Base-by-base conservation (phyloP, 164 flowering plant genomes). In the Cinnamomum chago region DNA sequence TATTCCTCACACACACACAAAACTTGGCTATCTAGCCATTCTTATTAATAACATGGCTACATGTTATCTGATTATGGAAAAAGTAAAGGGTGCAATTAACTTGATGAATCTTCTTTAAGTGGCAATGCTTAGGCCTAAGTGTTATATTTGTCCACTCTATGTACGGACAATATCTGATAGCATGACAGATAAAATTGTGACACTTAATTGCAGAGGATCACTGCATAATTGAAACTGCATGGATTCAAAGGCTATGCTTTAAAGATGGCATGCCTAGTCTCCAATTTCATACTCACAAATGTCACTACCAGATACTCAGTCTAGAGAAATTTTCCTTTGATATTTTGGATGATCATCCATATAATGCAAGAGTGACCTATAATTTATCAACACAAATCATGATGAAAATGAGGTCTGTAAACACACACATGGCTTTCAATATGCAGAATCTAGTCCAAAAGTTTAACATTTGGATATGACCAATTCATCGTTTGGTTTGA, bases 371-470 rank as follows among this genome's bases (percentile, higher is more conserved):
- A 14, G 20, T 55, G 20, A 14, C 18, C n/a, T 4, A 55, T 5
- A 14, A 15, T 55, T 52, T 18, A 55, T 55, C 17, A 55, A 55
- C 60, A 35, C 47, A 35, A 5, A 35, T 35, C 10, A 5, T 35
- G 47, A 35, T 35, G 47, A 35, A 35, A 30, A n/a, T 72, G 83
- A 14, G 25, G 47, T 35, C 22, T 58, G 17, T 70, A 24, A 76
- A 80, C 22, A 23, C 76, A 15, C 65, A 81, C 22, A 80, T 77
- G 69, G 78, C 17, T 74, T 66, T 35, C 47, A 35, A 35, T 35
- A 6, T 1, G 47, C 10, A 35, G 27, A 0, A 50, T 82, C 11
- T 76, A 73, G 58, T 82, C 80, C 81, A 84, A 82, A 83, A 18
- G 82, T 79, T 69, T 62, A 65, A 55, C 30, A 3, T 25, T 14